phyloP scores from a whole-genome alignment of 2,329 filamentous ascomycete genomes.

The Aciculosporium take region DNA sequence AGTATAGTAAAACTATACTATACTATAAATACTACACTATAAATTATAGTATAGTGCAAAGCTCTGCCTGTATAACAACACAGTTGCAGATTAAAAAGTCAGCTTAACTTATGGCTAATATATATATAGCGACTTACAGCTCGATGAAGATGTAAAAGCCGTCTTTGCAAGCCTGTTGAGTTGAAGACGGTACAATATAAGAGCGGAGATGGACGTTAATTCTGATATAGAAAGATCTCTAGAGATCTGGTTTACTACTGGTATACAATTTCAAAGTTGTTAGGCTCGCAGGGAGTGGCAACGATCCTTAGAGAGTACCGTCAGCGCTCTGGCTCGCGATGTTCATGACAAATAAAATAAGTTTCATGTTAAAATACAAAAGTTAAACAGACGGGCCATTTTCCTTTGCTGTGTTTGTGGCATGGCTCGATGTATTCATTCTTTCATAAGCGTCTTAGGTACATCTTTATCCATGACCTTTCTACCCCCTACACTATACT shows the following conservation, averaged over 20 bases:
- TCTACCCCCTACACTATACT: no score
- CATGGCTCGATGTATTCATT: neutral
- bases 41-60: no score
- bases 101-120: no score
- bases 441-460: neutral
- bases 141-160: constrained; percentile 48
- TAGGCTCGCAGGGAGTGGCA: constrained; percentile 92
- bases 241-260: constrained; percentile 69
- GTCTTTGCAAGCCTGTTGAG: constrained; percentile 43
- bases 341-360: neutral
- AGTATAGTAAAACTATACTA: no score
- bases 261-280: constrained; percentile 41
- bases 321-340: constrained; percentile 43
- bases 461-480: neutral
- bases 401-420: neutral
- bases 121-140: constrained; percentile 36
- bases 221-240: constrained; percentile 52
- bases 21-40: no score
- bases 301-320: constrained; percentile 63
- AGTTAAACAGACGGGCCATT: no score
- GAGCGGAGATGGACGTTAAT: constrained; percentile 47
- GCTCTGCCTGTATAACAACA: no score
- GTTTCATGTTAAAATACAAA: no score
- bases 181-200: constrained; percentile 34
- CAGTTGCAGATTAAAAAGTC: no score